These are phyloP conservation scores for Harringtonia aguacate DNA, from an alignment of 2,329 filamentous ascomycete genomes.

Conservation along the genomic window DNA sequence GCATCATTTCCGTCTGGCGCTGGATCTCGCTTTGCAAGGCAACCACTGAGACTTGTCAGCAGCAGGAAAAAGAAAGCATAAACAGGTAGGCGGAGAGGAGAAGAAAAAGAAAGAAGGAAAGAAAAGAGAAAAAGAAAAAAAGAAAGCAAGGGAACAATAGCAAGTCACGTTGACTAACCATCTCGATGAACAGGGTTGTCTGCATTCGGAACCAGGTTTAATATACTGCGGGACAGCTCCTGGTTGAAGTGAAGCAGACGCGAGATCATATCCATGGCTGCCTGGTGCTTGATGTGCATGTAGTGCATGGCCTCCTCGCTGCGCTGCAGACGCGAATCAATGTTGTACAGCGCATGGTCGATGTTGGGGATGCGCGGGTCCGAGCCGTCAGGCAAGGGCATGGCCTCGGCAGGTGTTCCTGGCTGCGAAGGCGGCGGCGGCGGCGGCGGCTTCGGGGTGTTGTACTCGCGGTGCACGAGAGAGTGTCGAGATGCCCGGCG, in stretches of 20 bases:
- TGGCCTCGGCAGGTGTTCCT: slow-evolving; percentile 73
- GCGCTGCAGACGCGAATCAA: slow-evolving; percentile 64
- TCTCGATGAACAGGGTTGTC: slow-evolving; percentile 75
- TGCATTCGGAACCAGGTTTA: slow-evolving; percentile 61
- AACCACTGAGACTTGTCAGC: slow-evolving; percentile 30
- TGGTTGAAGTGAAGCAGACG: slow-evolving; percentile 68
- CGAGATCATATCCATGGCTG: slow-evolving; percentile 68
- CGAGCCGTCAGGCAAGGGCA: slow-evolving; percentile 61
- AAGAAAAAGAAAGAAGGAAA: slow-evolving; percentile 5
- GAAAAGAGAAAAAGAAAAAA: neutral
- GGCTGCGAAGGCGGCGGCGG: slow-evolving; percentile 65
- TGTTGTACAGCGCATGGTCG: slow-evolving; percentile 75
- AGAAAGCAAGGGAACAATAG: neutral
- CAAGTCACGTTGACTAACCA: slow-evolving; percentile 43
- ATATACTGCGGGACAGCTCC: slow-evolving; percentile 66
- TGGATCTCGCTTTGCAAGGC: slow-evolving; percentile 48
- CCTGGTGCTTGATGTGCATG: slow-evolving; percentile 71
- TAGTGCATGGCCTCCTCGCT: slow-evolving; percentile 75
- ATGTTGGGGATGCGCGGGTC: slow-evolving; percentile 66
- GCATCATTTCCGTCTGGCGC: slow-evolving; percentile 46
- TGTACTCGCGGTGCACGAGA: slow-evolving; percentile 86
- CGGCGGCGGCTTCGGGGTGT: slow-evolving; percentile 60
- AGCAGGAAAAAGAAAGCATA: too few species aligned
- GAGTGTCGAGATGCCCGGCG: slow-evolving; percentile 86
- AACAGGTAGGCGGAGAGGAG: too few species aligned